Conservation (phyloP, 1,139 yeast species). For the Meyerozyma elateridarum region DNA sequence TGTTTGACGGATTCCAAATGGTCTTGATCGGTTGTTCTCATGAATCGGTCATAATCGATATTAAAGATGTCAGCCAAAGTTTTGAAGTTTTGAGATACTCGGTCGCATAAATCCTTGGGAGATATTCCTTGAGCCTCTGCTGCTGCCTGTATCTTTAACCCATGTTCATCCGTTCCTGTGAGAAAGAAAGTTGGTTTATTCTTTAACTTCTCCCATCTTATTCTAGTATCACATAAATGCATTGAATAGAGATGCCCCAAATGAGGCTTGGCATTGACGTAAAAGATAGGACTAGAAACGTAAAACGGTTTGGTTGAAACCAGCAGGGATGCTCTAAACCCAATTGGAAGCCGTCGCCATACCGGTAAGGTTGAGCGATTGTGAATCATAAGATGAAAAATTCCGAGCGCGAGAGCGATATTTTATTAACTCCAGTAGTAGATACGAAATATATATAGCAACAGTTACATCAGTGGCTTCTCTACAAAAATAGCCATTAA, state of each 20-base stretch:
- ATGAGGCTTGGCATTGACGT: slow-evolving; percentile 94
- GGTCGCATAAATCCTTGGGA: slow-evolving; percentile 72
- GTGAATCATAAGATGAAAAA: background rate
- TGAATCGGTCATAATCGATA: slow-evolving; percentile 69
- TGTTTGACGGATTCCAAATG: slow-evolving; percentile 60
- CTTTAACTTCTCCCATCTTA: slow-evolving; percentile 60
- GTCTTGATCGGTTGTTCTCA: slow-evolving; percentile 84
- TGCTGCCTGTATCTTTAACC: slow-evolving; percentile 80
- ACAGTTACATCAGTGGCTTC: slow-evolving; percentile 19
- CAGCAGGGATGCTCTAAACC: too few relatives aligned
- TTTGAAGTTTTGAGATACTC: slow-evolving; percentile 59
- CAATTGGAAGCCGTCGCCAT: too few relatives aligned
- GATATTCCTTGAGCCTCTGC: slow-evolving; percentile 45
- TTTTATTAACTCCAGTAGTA: slow-evolving; percentile 5
- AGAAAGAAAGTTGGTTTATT: slow-evolving; percentile 46
- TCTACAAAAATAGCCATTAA: slow-evolving; percentile 91
- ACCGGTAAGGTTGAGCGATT: too few relatives aligned
- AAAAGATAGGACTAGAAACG: slow-evolving; percentile 90
- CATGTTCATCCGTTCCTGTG: slow-evolving; percentile 98
- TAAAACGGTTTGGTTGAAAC: slow-evolving; percentile 35
- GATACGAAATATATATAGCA: slow-evolving; percentile 3
- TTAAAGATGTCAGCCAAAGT: slow-evolving; percentile 52
- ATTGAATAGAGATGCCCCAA: slow-evolving; percentile 89
- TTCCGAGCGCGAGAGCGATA: background rate
- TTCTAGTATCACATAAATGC: slow-evolving; percentile 74